These are phyloP conservation scores for Phoma sp. DNA, from an alignment of 2,329 filamentous ascomycete species.

Conservation along the genomic window DNA sequence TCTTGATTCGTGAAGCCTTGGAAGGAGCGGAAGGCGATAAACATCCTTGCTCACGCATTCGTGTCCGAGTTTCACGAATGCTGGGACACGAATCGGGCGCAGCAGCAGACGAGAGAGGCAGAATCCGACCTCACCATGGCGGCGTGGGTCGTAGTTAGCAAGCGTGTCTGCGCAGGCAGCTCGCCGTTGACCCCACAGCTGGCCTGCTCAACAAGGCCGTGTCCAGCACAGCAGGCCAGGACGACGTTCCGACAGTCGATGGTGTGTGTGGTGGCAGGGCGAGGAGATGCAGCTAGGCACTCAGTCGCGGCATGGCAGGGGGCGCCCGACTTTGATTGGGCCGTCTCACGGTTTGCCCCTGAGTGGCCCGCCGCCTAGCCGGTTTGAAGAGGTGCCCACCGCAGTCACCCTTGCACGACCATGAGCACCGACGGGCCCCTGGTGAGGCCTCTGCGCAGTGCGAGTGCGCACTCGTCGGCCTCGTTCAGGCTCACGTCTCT, in stretches of 20 bases:
- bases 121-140: conserved; percentile 1
- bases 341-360: conserved; percentile 29
- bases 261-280: conserved; percentile 28
- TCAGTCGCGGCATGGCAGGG: conserved; percentile 21
- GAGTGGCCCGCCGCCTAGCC: conserved; percentile 31
- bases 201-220: not conserved
- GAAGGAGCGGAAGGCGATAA: conserved; percentile 32
- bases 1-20: conserved; percentile 31
- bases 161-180: not conserved
- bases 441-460: conserved; percentile 21
- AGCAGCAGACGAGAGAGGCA: not conserved
- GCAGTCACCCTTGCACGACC: conserved; percentile 34
- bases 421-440: conserved; percentile 28
- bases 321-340: conserved; percentile 22
- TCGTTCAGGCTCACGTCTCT: conserved; percentile 33
- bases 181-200: not conserved
- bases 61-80: conserved; percentile 29
- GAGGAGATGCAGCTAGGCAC: conserved; percentile 21
- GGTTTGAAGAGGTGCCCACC: conserved; percentile 26
- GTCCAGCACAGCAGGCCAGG: conserved; percentile 8
- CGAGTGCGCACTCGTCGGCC: conserved; percentile 22
- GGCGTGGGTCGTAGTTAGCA: not conserved
- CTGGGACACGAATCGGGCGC: conserved; percentile 13
- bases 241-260: conserved; percentile 3
- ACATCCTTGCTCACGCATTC: conserved; percentile 26